These are phyloP conservation scores for Amauroascus verrucosus DNA, from an alignment of 2,329 filamentous ascomycete species.

Conservation along the genomic window DNA sequence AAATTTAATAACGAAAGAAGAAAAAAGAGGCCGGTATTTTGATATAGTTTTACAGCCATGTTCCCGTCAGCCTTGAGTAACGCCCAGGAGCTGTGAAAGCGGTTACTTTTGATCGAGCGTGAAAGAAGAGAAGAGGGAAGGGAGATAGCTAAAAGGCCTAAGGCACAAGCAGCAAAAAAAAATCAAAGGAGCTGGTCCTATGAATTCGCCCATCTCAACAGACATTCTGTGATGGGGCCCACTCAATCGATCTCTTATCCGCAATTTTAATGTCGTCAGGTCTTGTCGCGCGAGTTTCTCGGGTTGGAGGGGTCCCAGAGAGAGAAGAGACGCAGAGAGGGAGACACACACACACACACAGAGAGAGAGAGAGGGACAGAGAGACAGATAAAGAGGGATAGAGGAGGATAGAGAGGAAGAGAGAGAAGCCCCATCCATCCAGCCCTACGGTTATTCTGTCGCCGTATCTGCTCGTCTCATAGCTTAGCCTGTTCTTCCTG, in stretches of 20 bases:
- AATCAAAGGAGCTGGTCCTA: neutral
- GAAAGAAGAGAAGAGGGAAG: neutral
- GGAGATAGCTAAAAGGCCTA: neutral
- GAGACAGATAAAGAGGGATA: too few species aligned
- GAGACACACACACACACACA: too few species aligned
- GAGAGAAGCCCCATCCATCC: neutral
- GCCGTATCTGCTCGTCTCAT: neutral
- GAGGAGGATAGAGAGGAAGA: too few species aligned
- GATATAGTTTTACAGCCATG: conserved; percentile 3
- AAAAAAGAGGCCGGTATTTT: neutral
- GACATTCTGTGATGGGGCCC: conserved; percentile 8
- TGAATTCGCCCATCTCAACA: neutral
- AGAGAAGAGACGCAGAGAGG: neutral
- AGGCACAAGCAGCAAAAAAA: neutral
- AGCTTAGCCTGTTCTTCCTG: conserved; percentile 1
- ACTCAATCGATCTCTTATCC: conserved; percentile 2
- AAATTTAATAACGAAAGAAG: neutral
- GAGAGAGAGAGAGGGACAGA: too few species aligned
- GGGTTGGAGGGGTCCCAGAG: neutral
- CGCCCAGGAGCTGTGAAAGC: conserved; percentile 4
- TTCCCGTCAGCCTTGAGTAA: neutral
- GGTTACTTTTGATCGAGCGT: too few species aligned
- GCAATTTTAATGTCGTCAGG: conserved; percentile 2
- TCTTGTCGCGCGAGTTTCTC: neutral
- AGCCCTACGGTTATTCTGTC: neutral